These are phyloP conservation scores for slime mould (Dictyostelium discoideum) DNA, from an alignment of 78 protist species.

Conservation along the genomic window DNA sequence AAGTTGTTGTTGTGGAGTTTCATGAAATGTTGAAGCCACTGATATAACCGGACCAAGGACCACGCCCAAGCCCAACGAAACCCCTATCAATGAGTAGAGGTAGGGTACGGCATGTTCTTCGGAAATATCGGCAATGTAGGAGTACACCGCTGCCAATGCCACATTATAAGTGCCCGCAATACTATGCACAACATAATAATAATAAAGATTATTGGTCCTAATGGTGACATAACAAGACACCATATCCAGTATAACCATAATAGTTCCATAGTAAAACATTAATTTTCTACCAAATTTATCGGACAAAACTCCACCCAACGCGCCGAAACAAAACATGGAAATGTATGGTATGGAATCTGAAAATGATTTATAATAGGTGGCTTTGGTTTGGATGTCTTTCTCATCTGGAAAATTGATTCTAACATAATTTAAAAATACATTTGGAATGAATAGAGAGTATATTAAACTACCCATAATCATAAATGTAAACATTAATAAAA, in stretches of 20 bases:
- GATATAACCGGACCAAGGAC: background rate
- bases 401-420: background rate
- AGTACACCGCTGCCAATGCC: background rate
- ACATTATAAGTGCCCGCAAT: background rate
- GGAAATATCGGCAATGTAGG: conserved; percentile 10
- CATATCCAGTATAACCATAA: background rate
- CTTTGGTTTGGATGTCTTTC: background rate
- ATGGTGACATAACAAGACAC: background rate
- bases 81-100: background rate
- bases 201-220: background rate
- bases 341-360: conserved; percentile 32
- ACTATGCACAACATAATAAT: background rate
- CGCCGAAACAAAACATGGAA: conserved; percentile 1
- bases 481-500: background rate
- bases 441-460: background rate
- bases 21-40: background rate
- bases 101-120: background rate
- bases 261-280: background rate
- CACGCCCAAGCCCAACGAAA: background rate
- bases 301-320: background rate
- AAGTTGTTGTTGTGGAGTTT: background rate
- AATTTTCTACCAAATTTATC: conserved; percentile 1
- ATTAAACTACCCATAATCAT: background rate
- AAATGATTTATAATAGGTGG: conserved; percentile 14
- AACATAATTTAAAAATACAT: conserved; percentile 28